A percentile compares a stretch with the other conserved stretches of the same genome.
Conservation (phyloP, 2,329 filamentous ascomycete genomes). For the Zopfia rhizophila region DNA sequence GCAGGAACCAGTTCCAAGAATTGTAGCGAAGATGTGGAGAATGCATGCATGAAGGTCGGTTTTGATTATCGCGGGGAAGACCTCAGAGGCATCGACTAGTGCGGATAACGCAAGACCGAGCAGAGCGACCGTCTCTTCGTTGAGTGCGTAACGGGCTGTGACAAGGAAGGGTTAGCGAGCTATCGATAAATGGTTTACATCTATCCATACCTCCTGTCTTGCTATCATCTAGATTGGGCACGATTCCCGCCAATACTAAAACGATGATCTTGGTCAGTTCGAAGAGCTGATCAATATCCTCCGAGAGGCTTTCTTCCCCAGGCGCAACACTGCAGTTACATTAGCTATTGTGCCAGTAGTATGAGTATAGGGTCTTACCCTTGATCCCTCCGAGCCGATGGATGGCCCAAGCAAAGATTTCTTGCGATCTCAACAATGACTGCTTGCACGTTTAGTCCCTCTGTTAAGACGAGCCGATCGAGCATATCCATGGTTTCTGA, state of each 20-base stretch:
- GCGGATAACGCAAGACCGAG: conserved; percentile 84
- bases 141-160: conserved; percentile 78
- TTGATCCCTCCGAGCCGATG: conserved; percentile 79
- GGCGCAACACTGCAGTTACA: conserved; percentile 38
- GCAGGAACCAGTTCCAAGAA: conserved; percentile 85
- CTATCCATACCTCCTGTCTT: conserved; percentile 45
- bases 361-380: conserved; percentile 54
- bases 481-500: conserved; percentile 97
- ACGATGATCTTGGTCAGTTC: conserved; percentile 97
- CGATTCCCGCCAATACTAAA: conserved; percentile 84
- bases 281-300: conserved; percentile 98
- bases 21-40: conserved; percentile 94
- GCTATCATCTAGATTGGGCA: conserved; percentile 80
- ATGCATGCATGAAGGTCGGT: conserved; percentile 97
- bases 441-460: conserved; percentile 85
- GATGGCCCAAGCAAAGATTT: conserved; percentile 89
- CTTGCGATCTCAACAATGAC: conserved; percentile 95
- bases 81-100: conserved; percentile 91
- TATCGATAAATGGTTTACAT: conserved; percentile 12
- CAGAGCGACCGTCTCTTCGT: conserved; percentile 85
- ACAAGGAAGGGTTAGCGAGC: conserved; percentile 1
- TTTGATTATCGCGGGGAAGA: conserved; percentile 96
- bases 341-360: conserved; percentile 14
- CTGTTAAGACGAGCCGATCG: conserved; percentile 90
- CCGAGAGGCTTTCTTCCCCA: conserved; percentile 80